Percentiles rank a stretch among this genome's conserved stretches.
Conservation (phyloP, 176 grass and related monocot species). For the Secale cereale region DNA sequence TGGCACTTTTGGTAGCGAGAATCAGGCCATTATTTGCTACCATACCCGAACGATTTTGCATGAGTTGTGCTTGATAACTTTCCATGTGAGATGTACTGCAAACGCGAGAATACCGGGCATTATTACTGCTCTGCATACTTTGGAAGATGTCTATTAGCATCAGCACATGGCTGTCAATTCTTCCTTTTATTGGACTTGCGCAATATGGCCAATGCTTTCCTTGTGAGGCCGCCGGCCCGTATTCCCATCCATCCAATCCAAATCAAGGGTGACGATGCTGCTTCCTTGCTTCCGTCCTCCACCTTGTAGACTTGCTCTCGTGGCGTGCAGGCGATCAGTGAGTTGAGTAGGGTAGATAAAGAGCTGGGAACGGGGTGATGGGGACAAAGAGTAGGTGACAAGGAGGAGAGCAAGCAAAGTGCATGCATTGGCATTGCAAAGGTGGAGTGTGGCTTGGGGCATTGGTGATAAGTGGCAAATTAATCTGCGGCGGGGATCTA, state of each 20-base stretch:
- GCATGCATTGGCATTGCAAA: background rate
- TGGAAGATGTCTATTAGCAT: background rate
- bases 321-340: background rate
- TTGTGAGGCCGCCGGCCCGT: background rate
- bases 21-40: conserved; percentile 19
- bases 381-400: conserved; percentile 19
- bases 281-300: conserved; percentile 15
- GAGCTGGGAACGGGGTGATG: background rate
- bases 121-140: background rate
- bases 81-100: background rate
- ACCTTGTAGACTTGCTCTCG: background rate
- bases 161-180: conserved; percentile 12
- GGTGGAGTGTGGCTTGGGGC: conserved; percentile 14
- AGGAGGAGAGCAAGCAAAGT: background rate
- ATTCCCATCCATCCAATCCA: background rate
- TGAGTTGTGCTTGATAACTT: background rate
- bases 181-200: background rate
- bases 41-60: background rate
- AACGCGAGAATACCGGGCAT: conserved; percentile 2
- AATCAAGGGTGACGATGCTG: background rate
- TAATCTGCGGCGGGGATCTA: background rate
- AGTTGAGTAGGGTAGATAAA: conserved; percentile 1
- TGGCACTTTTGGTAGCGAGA: background rate
- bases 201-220: background rate
- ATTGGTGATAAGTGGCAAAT: background rate